Evolutionary conservation across 345 rosid species (phyloP), one percentile per base, ranked within the genome.

Genomic region (Pistacia vera): DNA sequence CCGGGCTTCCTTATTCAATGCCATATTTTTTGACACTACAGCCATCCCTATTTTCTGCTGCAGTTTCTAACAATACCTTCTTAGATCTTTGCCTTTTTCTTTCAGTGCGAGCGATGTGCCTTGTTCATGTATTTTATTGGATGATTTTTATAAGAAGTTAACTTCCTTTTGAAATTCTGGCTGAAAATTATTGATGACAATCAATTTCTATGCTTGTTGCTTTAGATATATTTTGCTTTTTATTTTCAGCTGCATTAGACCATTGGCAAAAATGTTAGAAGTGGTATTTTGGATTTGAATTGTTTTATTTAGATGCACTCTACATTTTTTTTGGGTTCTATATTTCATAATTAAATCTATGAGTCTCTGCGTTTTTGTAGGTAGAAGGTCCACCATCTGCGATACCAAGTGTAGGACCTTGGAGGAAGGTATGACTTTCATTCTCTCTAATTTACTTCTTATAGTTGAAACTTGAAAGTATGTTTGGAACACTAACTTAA

Each of bases 371-470:
- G 55, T 66, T 86, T 65, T 76, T 64, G 78, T 79, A 90, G 93
- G 83, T 89, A 66, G 92, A 90, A 69, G 91, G 85, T 63, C 79
- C 87, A 4, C 81, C 87, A 77, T 93, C 95, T 0, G 57, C 90
- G 61, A 77, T 85, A 64, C 97, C 95, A 65, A 85, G 88, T 68
- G 95, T 93, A 77, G 99, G 99, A 77, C 99, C 97, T 48, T 93
- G 99, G 99, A 87, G 99, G 83, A 92, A 96, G 97, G 99, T 92
- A 83, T 22, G 48, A 76, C 73, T 17, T 30, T 54, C 25, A 10
- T 54, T 66, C 60, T 33, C 68, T 20, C n/a, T 51, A 11, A 14
- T 57, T 4, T 38, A 38, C 48, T 41, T 38, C 57, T 67, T 55
- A 38, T 49, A 18, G 28, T 33, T 38, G 48, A 49, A 66, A 18